phyloP scores from a whole-genome alignment of 2,329 filamentous ascomycete genomes.

The Ophiostoma sp. region DNA sequence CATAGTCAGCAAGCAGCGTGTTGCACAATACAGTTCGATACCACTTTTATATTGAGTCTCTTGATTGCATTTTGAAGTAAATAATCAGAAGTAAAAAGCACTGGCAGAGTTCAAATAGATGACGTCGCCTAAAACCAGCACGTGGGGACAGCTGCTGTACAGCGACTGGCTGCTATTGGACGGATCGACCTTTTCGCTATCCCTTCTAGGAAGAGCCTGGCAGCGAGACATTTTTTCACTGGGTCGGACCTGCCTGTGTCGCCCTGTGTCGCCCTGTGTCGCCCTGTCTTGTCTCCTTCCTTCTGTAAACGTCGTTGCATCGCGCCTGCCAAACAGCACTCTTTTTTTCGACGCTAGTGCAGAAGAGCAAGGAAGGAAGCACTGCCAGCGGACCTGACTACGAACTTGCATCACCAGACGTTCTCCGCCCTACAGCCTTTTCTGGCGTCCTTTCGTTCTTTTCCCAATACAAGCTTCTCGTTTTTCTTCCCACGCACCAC shows the following conservation, averaged over 20 bases:
- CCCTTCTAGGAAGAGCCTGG: not conserved
- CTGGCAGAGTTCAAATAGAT: not conserved
- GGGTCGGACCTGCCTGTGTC: constrained; percentile 3
- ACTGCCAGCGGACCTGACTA: not conserved
- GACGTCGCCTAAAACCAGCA: constrained; percentile 25
- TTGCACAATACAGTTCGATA: not conserved
- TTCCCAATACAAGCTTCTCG: not conserved
- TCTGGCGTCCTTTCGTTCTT: not conserved
- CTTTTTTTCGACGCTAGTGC: constrained; percentile 3
- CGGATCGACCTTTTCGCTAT: not conserved
- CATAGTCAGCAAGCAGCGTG: constrained; percentile 3
- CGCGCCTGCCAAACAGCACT: constrained; percentile 7
- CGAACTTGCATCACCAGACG: not conserved
- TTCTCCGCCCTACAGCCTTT: not conserved
- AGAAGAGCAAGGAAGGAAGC: not conserved
- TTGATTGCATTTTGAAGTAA: not conserved
- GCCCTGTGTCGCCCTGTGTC: not conserved
- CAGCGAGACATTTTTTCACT: constrained; percentile 13
- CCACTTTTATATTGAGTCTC: not conserved
- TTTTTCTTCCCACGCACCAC: not conserved
- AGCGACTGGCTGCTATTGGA: not conserved
- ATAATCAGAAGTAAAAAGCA: not conserved
- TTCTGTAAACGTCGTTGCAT: constrained; percentile 12
- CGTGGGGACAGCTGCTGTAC: constrained; percentile 20
- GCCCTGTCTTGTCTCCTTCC: not conserved